A percentile compares a stretch with the other conserved stretches of the same genome.
Evolutionary conservation across 1,284 basidiomycete species (phyloP).

Genomic region (Pseudozyma flocculosa): DNA sequence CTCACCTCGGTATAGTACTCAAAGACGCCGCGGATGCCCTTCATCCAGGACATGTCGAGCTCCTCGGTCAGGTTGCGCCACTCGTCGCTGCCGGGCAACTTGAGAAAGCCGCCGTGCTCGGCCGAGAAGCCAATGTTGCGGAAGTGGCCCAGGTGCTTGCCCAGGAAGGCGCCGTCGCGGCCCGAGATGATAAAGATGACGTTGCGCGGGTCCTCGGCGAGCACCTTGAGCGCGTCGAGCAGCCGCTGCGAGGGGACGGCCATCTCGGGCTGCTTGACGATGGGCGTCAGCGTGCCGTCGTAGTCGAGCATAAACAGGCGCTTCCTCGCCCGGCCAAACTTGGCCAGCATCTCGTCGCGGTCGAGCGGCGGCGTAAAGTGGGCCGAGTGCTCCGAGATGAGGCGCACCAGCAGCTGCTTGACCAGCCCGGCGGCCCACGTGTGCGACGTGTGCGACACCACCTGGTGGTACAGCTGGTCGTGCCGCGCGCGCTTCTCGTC

Average conservation of each 20-base stretch:
- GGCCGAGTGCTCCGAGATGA: slow-evolving; percentile 78
- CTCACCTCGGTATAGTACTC: slow-evolving; percentile 85
- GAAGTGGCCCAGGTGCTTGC: slow-evolving; percentile 86
- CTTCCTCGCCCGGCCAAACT: slow-evolving; percentile 74
- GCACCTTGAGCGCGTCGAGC: slow-evolving; percentile 71
- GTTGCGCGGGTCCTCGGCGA: slow-evolving; percentile 80
- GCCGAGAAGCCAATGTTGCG: slow-evolving; percentile 83
- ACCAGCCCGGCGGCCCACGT: slow-evolving; percentile 92
- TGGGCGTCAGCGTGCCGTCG: slow-evolving; percentile 93
- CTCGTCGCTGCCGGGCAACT: slow-evolving; percentile 67
- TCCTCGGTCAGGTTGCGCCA: slow-evolving; percentile 88
- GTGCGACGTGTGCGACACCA: slow-evolving; percentile 90
- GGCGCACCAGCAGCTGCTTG: slow-evolving; percentile 80
- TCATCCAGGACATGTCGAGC: slow-evolving; percentile 98
- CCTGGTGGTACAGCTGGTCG: slow-evolving; percentile 68
- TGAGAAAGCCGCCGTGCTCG: slow-evolving; percentile 92
- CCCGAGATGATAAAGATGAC: slow-evolving; percentile 96
- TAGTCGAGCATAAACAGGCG: slow-evolving; percentile 94
- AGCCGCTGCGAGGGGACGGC: slow-evolving; percentile 79
- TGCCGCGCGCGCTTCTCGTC: slow-evolving; percentile 79
- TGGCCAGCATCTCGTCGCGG: slow-evolving; percentile 65
- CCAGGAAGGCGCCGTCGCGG: slow-evolving; percentile 88
- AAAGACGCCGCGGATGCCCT: slow-evolving; percentile 91
- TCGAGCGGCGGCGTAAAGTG: slow-evolving; percentile 84
- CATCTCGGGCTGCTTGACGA: slow-evolving; percentile 88